A percentile compares a stretch with the other conserved stretches of the same genome.
These are phyloP conservation scores for Kodamaea kaohsiungensis DNA, from an alignment of 805 yeast genomes.

Conservation along the genomic window DNA sequence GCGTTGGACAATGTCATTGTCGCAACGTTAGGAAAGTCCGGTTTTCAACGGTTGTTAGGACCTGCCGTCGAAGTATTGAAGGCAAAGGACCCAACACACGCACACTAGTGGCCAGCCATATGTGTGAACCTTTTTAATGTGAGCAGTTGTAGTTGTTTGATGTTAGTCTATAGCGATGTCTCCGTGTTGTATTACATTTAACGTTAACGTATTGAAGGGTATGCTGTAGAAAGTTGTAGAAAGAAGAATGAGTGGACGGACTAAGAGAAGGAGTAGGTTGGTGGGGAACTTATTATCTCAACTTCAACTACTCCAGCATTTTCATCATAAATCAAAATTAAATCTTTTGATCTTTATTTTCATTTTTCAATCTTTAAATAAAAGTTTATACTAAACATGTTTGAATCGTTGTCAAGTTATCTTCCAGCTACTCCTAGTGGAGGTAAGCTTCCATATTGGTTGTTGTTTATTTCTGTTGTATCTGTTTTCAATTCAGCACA, in stretches of 20 bases:
- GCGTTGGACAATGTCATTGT: conserved; percentile 77
- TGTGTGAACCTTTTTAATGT: background rate
- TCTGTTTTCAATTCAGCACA: conserved; percentile 89
- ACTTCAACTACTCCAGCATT: too few species aligned
- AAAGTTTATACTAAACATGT: background rate
- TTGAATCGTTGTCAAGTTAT: conserved; percentile 3
- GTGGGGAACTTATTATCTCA: too few species aligned
- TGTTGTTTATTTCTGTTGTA: conserved; percentile 69
- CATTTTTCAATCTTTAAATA: background rate
- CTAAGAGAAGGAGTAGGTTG: too few species aligned
- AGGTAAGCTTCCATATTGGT: conserved; percentile 39
- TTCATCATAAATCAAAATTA: too few species aligned
- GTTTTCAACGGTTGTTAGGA: conserved; percentile 91
- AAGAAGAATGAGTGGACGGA: too few species aligned
- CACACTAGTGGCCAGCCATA: background rate
- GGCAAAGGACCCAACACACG: conserved; percentile 75
- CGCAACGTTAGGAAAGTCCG: conserved; percentile 89
- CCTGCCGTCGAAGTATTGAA: conserved; percentile 90
- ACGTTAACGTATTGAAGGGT: background rate
- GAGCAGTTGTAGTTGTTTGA: background rate
- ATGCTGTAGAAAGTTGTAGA: background rate
- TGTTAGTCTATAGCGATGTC: background rate
- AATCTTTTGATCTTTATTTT: background rate
- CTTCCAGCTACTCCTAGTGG: conserved; percentile 22
- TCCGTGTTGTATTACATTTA: background rate